A percentile compares a stretch with the other conserved stretches of the same genome.
Conservation (phyloP, 2,329 filamentous ascomycete species). For the Pseudogymnoascus sp. region DNA sequence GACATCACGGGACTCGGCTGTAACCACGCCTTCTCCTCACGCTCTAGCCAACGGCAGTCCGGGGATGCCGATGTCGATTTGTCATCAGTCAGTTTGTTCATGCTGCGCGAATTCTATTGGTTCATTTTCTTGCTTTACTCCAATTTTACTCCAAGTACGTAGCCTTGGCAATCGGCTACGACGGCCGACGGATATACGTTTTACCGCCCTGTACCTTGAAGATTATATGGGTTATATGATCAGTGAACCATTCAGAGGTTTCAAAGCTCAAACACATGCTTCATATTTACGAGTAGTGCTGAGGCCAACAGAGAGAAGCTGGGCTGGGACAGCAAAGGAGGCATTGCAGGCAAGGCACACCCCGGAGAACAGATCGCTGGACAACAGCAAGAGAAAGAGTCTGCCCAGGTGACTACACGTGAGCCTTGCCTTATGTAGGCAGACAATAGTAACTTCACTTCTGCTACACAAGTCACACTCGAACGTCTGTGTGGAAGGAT, state of each 20-base stretch:
- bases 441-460: neutral
- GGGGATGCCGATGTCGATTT: neutral
- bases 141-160: conserved; percentile 10
- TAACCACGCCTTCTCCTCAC: neutral
- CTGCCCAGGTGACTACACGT: neutral
- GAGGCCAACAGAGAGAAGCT: neutral
- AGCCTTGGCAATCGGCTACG: conserved; percentile 5
- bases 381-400: neutral
- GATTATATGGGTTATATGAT: conserved; percentile 6
- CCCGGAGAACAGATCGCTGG: neutral
- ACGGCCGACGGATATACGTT: conserved; percentile 7
- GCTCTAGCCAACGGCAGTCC: neutral
- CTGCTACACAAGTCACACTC: conserved; percentile 4
- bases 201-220: neutral
- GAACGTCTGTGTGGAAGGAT: neutral
- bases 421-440: conserved; percentile 3
- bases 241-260: neutral
- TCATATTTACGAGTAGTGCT: conserved; percentile 4
- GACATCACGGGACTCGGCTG: conserved; percentile 5
- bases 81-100: conserved; percentile 5
- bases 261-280: conserved; percentile 7
- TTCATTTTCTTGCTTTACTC: neutral
- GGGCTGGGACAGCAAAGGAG: neutral
- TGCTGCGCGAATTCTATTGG: neutral
- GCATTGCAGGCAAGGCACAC: neutral